Evolutionary conservation across 2,329 filamentous ascomycete genomes (phyloP), one percentile per base, ranked within the genome.

Genomic region (Cryphonectria naterciae): DNA sequence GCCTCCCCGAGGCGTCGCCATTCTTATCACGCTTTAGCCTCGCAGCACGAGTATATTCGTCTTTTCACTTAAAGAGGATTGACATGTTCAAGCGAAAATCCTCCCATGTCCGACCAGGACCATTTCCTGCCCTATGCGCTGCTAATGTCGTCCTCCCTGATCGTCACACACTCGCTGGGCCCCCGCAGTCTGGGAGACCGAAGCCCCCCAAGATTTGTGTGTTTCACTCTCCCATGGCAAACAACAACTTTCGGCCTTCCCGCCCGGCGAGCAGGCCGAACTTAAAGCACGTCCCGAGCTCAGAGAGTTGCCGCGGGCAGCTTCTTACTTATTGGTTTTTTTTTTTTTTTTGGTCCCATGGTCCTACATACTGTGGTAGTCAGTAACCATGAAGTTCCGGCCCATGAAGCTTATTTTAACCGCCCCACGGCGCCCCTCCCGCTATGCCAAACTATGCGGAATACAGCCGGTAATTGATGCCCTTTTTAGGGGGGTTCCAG

Each of bases 351-450:
- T 8, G 6, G 43, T 46, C 7, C 7, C 6, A 43, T 6, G 41
- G 41, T 46, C 17, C 43, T 46, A 46, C 43, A 22, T 19, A 17
- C 6, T 19, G 22, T 22, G 4, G 17, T 49, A n/a, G 32, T 32
- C 32, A 32, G 19, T 49, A 49, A 49, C 46, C 19, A 7, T 49
- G 17, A 49, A 8, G 58, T 61, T 61, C 58, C 35, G 8, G 15
- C 58, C 58, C 58, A 39, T 61, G 58, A 61, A 61, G 58, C 58
- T 61, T 61, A 61, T 61, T 61, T 25, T 37, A 61, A 49, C 22
- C 35, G 17, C 32, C 58, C 58, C 58, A 39, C 58, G 35, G 19
- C 58, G 35, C 32, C 35, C 35, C 32, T 37, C 58, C 58, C 32
- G 32, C 52, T 28, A 17, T 28, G 52, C n/a, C 54, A 19, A 19